Conservation (phyloP, 2,329 filamentous ascomycete species). For the Lasiodiplodia gonubiensis region DNA sequence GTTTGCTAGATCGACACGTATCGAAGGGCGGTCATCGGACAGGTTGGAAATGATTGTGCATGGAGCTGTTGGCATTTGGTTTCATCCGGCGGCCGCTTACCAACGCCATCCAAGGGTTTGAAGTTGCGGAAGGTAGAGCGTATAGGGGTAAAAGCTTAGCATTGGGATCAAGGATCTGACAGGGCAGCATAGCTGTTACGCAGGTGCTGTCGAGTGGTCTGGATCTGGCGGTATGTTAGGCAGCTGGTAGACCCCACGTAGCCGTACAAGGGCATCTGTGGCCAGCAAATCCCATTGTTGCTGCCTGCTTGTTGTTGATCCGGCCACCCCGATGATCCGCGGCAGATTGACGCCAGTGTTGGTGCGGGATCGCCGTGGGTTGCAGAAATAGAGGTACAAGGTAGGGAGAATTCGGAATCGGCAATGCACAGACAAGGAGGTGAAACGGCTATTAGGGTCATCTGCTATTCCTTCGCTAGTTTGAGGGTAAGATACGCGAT, state of each 20-base stretch:
- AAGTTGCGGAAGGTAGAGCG: not conserved
- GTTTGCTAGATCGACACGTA: conserved; percentile 11
- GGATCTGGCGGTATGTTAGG: not conserved
- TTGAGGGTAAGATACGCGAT: conserved; percentile 4
- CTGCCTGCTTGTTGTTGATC: not conserved
- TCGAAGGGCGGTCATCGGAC: not conserved
- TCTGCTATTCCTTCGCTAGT: conserved; percentile 1
- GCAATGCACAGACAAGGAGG: not conserved
- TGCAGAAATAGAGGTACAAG: not conserved
- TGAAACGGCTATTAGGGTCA: conserved; percentile 4
- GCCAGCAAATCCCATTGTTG: not conserved
- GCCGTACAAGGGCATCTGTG: not conserved
- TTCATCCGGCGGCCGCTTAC: not conserved
- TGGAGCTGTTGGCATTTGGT: conserved; percentile 4
- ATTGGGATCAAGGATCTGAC: not conserved
- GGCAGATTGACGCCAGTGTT: not conserved
- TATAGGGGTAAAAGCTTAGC: not conserved
- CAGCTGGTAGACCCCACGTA: not conserved
- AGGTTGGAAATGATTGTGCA: conserved; percentile 1
- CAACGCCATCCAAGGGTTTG: not conserved
- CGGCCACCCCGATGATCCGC: not conserved
- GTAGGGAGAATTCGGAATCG: not conserved
- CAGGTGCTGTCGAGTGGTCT: not conserved
- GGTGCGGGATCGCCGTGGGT: not conserved
- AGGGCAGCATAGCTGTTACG: not conserved